Evolutionary conservation across 441 rosid genomes (phyloP), one percentile per base, ranked within the genome.

Genomic region (Populus hybrid): DNA sequence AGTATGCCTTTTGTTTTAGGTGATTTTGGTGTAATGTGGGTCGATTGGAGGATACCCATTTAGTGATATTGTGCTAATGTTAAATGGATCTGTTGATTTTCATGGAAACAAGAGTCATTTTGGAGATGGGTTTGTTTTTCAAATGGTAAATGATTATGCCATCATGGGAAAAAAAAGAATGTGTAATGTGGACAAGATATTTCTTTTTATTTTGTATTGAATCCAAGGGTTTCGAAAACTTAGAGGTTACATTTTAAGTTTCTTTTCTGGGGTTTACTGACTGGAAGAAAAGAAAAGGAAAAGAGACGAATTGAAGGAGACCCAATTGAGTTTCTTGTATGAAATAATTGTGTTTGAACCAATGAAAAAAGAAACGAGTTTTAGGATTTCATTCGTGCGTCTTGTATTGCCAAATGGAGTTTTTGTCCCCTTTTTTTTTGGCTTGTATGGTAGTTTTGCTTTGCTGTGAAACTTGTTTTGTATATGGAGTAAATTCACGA

Each of bases 81-180:
- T 81, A 50, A 33, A 0, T 24, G 67, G 92, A 86, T 89, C 90
- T 86, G 38, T 74, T 64, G 71, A 40, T 74, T 80, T 71, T 78
- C 40, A 3, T 63, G 20, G 66, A 59, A 79, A 77, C 11, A 21
- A 1, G 24, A 14, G 9, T 35, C 70, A 73, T 67, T 80, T 86
- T 31, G 80, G 83, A 76, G 38, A 78, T 76, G 74, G 82, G 77
- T 73, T 81, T 71, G 31, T 29, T 29, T 29, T 18, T n/a, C 26
- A 42, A 11, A 10, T 42, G 3, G 50, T 42, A 42, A 42, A 42
- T 42, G 50, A 10, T 42, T 42, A 42, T 42, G 50, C 65, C 26
- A 23, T 23, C 8, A 61, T 61, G 10, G 65, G 26, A 7, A 29
- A 29, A 61, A 2, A 61, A 42, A 9, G 50, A 29, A 29, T 42